Conservation (phyloP, 352 stramenopile genomes). For the Thraustochytrium sp. region DNA sequence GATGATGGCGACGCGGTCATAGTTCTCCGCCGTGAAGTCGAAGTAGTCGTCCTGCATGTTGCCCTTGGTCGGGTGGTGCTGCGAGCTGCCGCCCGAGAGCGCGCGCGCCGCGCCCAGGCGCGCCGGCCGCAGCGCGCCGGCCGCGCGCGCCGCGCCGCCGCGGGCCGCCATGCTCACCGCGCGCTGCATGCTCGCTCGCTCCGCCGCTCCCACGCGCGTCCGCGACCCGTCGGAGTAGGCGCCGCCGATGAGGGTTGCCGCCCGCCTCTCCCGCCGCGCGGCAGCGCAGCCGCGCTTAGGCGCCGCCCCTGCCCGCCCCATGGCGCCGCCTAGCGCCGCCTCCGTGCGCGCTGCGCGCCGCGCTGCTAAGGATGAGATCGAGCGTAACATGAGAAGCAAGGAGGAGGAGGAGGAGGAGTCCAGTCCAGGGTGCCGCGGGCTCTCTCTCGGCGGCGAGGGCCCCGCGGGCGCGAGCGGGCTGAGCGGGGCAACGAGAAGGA, state of each 20-base stretch:
- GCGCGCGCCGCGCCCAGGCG: neutral
- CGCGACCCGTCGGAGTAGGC: no score
- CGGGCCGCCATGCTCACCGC: neutral
- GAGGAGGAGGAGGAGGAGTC: neutral
- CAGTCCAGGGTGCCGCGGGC: no score
- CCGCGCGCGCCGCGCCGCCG: constrained; percentile 42
- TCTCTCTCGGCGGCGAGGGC: no score
- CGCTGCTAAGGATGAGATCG: no score
- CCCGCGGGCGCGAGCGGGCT: no score
- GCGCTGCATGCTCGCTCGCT: neutral
- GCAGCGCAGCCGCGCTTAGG: no score
- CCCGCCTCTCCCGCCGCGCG: no score
- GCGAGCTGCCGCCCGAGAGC: neutral
- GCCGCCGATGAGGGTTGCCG: no score
- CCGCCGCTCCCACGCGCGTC: no score
- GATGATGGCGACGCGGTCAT: constrained; percentile 71
- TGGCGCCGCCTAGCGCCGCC: neutral
- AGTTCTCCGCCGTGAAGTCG: constrained; percentile 97
- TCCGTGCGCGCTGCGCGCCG: neutral
- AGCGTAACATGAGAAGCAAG: neutral
- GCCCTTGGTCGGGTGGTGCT: constrained; percentile 56
- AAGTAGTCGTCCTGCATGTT: constrained; percentile 92
- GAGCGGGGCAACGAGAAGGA: no score
- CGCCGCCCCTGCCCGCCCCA: no score
- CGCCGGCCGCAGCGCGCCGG: neutral